Conservation (phyloP, 768 basidiomycete species). For the Termitomyces bulborhizus region DNA sequence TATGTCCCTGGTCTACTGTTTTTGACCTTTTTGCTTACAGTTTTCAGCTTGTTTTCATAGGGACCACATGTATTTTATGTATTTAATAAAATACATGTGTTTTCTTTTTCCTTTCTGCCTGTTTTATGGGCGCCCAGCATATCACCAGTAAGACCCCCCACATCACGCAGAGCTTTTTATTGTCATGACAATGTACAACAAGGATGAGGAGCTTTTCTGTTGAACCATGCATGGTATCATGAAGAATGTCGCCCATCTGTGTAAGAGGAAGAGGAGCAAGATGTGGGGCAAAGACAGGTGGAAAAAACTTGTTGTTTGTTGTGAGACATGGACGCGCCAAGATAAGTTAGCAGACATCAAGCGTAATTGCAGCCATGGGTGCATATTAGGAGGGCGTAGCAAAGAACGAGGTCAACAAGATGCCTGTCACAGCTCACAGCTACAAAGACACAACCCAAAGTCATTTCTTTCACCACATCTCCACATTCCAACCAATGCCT, state of each 20-base stretch:
- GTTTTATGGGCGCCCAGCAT: no score
- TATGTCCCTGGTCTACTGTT: no score
- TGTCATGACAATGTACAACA: constrained; percentile 98
- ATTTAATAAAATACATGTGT: no score
- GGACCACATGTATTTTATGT: no score
- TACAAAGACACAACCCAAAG: constrained; percentile 92
- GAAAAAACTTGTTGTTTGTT: constrained; percentile 97
- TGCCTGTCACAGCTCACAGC: constrained; percentile 82
- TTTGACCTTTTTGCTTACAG: no score
- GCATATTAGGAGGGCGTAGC: constrained; percentile 93
- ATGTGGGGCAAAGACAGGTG: constrained; percentile 98
- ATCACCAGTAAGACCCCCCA: constrained; percentile 88
- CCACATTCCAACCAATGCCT: accelerated
- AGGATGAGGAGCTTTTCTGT: constrained; percentile 85
- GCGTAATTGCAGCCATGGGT: constrained; percentile 89
- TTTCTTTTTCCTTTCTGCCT: no score
- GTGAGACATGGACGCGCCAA: constrained; percentile 83
- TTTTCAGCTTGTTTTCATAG: no score
- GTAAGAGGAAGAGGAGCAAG: constrained; percentile 79
- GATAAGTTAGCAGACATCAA: constrained; percentile 78
- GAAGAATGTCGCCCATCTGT: constrained; percentile 87
- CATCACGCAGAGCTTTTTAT: constrained; percentile 92
- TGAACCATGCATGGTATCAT: constrained; percentile 95
- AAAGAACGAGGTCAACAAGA: constrained; percentile 78
- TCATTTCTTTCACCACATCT: neutral